A percentile compares a stretch with the other conserved stretches of the same genome.
Conservation (phyloP, 805 yeast species). For the Cyberlindnera maclurae region DNA sequence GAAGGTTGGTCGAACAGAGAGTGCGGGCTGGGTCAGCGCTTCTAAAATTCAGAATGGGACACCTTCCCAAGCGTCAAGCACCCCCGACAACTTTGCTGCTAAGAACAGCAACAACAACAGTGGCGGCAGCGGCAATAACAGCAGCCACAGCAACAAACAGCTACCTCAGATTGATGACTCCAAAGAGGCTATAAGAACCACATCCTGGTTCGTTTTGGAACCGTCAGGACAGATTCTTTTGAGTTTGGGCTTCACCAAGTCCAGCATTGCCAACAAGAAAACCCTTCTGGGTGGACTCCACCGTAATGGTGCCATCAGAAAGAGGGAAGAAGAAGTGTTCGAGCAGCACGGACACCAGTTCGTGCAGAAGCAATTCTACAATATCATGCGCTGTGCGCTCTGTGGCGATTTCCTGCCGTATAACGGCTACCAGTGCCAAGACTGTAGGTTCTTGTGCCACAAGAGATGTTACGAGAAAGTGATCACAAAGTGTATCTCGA, state of each 20-base stretch:
- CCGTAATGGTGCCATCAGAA: slow-evolving; percentile 97
- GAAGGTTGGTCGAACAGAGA: slow-evolving; percentile 71
- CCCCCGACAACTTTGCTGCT: slow-evolving; percentile 20
- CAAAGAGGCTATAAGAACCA: slow-evolving; percentile 38
- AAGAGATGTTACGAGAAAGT: slow-evolving; percentile 75
- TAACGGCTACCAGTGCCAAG: slow-evolving; percentile 82
- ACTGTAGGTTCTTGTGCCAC: slow-evolving; percentile 74
- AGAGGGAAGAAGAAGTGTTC: slow-evolving; percentile 78
- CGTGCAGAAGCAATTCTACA: slow-evolving; percentile 90
- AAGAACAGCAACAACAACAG: slow-evolving; percentile 7
- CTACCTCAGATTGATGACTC: slow-evolving; percentile 5
- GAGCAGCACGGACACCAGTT: slow-evolving; percentile 97
- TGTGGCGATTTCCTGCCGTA: slow-evolving; percentile 93
- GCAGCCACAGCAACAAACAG: slow-evolving; percentile 1
- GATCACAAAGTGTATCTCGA: slow-evolving; percentile 77
- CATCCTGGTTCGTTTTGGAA: slow-evolving; percentile 85
- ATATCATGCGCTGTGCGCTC: slow-evolving; percentile 94
- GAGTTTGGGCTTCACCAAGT: slow-evolving; percentile 73
- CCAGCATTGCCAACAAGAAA: slow-evolving; percentile 40
- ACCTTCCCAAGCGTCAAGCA: slow-evolving; percentile 11
- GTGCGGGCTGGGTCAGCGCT: slow-evolving; percentile 88
- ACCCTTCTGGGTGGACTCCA: slow-evolving; percentile 57
- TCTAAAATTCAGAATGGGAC: slow-evolving; percentile 35
- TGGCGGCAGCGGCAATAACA: background rate
- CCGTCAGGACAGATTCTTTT: slow-evolving; percentile 89